phyloP scores from a whole-genome alignment of 805 yeast genomes.

The Torulaspora indica region DNA sequence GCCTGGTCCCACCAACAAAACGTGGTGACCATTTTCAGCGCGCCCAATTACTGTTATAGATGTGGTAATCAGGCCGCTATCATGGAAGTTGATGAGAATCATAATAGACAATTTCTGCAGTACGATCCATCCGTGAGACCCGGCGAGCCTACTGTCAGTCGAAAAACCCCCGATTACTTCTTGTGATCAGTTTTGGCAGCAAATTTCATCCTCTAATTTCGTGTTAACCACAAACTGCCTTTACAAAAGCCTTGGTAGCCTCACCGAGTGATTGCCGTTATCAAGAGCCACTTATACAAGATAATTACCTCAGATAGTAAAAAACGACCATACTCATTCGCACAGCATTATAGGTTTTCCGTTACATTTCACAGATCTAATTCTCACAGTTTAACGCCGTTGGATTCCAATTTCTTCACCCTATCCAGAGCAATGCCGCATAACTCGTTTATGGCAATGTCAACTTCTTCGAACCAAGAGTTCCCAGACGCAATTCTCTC shows the following conservation, averaged over 20 bases:
- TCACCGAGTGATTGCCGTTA: not conserved
- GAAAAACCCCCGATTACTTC: constrained; percentile 97
- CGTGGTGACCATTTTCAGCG: constrained; percentile 90
- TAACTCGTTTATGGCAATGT: constrained; percentile 78
- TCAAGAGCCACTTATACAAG: not conserved
- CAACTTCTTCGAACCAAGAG: constrained; percentile 46
- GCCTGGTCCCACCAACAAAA: constrained; percentile 92
- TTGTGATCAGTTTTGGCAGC: constrained; percentile 41
- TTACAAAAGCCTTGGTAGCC: not conserved
- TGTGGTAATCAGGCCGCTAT: constrained; percentile 98
- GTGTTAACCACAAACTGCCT: not conserved
- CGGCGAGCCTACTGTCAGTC: constrained; percentile 94
- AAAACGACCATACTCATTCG: constrained; percentile 1
- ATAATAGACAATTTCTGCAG: constrained; percentile 85
- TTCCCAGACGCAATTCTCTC: constrained; percentile 42
- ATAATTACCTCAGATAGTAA: not conserved
- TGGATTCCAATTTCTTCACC: constrained; percentile 44
- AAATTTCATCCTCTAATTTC: not conserved
- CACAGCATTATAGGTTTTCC: no score
- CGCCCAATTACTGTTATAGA: constrained; percentile 95
- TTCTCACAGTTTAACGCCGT: constrained; percentile 1
- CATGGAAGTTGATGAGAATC: constrained; percentile 95
- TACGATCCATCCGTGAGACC: constrained; percentile 96
- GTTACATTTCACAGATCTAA: not conserved
- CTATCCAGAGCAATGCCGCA: constrained; percentile 87